A percentile compares a stretch with the other conserved stretches of the same genome.
phyloP scores from a whole-genome alignment of 179 eudicot genomes.

The Heliamphora pulchella region DNA sequence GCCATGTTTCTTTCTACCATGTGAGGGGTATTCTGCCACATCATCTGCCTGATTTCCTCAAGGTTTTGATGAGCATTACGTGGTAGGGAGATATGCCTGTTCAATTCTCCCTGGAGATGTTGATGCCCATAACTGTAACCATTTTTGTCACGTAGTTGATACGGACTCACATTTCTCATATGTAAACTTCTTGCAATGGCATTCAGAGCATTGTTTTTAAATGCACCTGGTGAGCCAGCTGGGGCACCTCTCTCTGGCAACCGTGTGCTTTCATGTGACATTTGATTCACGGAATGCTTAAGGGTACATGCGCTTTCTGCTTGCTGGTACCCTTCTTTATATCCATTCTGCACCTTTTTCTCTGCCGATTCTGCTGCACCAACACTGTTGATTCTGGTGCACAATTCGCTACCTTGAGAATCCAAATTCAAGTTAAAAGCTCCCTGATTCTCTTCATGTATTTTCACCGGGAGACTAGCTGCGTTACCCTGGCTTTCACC shows the following conservation, averaged over 20 bases:
- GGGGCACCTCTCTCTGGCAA: constrained; percentile 5
- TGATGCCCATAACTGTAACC: constrained; percentile 17
- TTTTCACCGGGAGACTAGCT: constrained; percentile 15
- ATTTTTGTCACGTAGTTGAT: constrained; percentile 6
- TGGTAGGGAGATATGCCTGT: constrained; percentile 12
- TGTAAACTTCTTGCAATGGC: constrained; percentile 23
- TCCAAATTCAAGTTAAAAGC: constrained; percentile 16
- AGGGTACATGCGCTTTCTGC: constrained; percentile 11
- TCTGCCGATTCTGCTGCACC: constrained; percentile 1
- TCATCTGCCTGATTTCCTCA: constrained; percentile 16
- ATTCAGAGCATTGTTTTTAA: constrained; percentile 25
- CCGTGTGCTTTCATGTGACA: constrained; percentile 10
- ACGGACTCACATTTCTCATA: constrained; percentile 15
- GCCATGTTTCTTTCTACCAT: constrained; percentile 1
- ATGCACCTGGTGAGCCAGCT: constrained; percentile 13
- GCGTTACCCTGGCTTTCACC: constrained; percentile 17
- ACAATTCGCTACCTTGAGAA: constrained; percentile 17
- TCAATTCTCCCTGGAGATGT: constrained; percentile 11
- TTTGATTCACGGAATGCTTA: constrained; percentile 12
- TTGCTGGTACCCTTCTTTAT: constrained; percentile 14
- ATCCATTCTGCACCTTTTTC: constrained; percentile 16
- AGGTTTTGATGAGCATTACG: constrained; percentile 14
- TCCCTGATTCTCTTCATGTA: constrained; percentile 9
- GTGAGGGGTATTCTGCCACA: constrained; percentile 17
- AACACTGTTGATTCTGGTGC: constrained; percentile 12